A percentile compares a stretch with the other conserved stretches of the same genome.
These are phyloP conservation scores for Podospora conica DNA, from an alignment of 495 filamentous ascomycete genomes.

Conservation along the genomic window DNA sequence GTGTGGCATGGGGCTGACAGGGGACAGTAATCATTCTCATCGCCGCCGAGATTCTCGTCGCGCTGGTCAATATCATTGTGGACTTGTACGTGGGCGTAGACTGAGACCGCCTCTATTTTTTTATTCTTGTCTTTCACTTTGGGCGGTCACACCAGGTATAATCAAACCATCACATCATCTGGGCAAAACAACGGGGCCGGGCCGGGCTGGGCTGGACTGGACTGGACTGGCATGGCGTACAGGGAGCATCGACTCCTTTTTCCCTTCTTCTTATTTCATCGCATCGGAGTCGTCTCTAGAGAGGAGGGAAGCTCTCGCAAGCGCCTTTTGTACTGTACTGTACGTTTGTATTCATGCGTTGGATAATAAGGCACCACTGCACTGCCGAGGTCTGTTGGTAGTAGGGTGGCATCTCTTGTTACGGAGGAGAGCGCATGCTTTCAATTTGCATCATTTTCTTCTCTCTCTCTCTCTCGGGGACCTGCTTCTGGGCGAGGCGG, in stretches of 20 bases:
- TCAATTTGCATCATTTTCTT: not conserved
- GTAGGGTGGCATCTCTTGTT: too few relatives aligned
- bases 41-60: constrained; percentile 91
- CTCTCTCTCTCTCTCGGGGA: too few relatives aligned
- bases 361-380: too few relatives aligned
- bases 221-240: not conserved
- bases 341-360: not conserved
- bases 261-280: not conserved
- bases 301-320: not conserved
- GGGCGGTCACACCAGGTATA: not conserved
- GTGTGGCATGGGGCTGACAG: not conserved
- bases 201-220: not conserved
- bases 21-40: constrained; percentile 82
- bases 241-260: not conserved
- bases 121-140: too few relatives aligned
- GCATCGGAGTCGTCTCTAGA: not conserved
- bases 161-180: not conserved
- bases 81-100: constrained; percentile 85
- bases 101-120: constrained; percentile 23
- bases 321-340: not conserved
- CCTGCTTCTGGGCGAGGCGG: not conserved
- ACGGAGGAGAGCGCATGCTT: not conserved
- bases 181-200: too few relatives aligned
- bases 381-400: not conserved
- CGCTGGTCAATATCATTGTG: constrained; percentile 90